Evolutionary conservation across 2,329 filamentous ascomycete genomes (phyloP).

Genomic region (Colletotrichum agaves): DNA sequence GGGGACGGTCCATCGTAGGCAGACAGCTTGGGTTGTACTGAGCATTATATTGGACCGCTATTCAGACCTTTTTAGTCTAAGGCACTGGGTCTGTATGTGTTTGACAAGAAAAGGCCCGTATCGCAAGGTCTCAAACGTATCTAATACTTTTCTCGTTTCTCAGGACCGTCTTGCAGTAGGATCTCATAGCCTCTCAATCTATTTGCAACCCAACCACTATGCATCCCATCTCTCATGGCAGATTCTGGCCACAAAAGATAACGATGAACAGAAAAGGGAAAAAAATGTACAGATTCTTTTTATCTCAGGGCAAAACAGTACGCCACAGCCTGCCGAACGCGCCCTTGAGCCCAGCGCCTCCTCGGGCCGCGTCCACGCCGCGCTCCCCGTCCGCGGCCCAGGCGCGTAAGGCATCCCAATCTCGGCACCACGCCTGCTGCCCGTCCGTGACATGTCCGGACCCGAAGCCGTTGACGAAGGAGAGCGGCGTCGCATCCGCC

Average conservation of each 20-base stretch:
- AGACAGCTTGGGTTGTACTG: neutral
- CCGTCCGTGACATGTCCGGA: neutral
- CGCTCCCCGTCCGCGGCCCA: neutral
- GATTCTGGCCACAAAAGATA: neutral
- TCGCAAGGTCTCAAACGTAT: neutral
- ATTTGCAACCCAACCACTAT: neutral
- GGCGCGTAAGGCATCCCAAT: neutral
- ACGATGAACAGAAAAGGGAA: neutral
- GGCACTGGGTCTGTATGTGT: neutral
- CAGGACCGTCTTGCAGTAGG: neutral
- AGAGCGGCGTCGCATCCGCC: constrained; percentile 11
- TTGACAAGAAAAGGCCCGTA: neutral
- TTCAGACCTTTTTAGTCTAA: neutral
- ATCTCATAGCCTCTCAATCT: neutral
- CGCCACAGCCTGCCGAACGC: neutral
- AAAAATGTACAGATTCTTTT: neutral
- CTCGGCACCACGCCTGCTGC: neutral
- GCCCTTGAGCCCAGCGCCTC: neutral
- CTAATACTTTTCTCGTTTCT: neutral
- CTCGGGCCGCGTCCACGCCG: neutral
- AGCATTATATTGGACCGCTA: neutral
- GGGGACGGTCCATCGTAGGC: neutral
- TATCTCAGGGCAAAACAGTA: neutral
- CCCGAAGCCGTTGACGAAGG: constrained; percentile 4
- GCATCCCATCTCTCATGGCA: neutral